Conservation (phyloP, 2,329 filamentous ascomycete genomes). For the Massarina eburnea region DNA sequence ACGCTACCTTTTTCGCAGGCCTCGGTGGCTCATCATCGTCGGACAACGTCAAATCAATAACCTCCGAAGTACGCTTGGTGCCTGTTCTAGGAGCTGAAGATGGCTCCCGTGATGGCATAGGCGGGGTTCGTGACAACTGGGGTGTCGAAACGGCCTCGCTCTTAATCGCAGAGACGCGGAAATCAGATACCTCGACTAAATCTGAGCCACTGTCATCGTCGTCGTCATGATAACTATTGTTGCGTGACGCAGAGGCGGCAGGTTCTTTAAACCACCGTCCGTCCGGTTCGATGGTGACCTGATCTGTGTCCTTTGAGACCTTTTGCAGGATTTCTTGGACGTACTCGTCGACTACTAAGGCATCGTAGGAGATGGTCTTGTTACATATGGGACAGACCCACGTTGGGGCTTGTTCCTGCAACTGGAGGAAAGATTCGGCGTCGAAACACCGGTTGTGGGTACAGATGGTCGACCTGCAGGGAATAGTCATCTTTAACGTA, state of each 20-base stretch:
- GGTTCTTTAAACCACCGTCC: constrained; percentile 69
- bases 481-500: constrained; percentile 76
- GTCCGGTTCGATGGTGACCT: constrained; percentile 86
- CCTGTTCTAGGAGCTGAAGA: constrained; percentile 37
- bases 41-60: constrained; percentile 53
- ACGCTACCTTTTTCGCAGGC: constrained; percentile 46
- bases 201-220: constrained; percentile 50
- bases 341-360: constrained; percentile 87
- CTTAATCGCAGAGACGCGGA: constrained; percentile 45
- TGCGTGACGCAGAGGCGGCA: constrained; percentile 40
- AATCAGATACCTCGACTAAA: constrained; percentile 48
- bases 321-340: constrained; percentile 81
- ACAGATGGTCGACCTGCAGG: constrained; percentile 78
- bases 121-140: constrained; percentile 46
- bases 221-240: constrained; percentile 43
- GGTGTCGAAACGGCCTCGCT: constrained; percentile 41
- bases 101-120: constrained; percentile 49
- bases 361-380: constrained; percentile 77
- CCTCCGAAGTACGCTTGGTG: constrained; percentile 49
- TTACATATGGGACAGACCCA: constrained; percentile 97
- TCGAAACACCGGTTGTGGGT: constrained; percentile 95
- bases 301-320: constrained; percentile 71
- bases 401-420: constrained; percentile 94
- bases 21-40: constrained; percentile 49
- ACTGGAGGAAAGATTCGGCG: constrained; percentile 83